phyloP scores from a whole-genome alignment of 75 land plant species.

The Chamaecyparis obtusa region DNA sequence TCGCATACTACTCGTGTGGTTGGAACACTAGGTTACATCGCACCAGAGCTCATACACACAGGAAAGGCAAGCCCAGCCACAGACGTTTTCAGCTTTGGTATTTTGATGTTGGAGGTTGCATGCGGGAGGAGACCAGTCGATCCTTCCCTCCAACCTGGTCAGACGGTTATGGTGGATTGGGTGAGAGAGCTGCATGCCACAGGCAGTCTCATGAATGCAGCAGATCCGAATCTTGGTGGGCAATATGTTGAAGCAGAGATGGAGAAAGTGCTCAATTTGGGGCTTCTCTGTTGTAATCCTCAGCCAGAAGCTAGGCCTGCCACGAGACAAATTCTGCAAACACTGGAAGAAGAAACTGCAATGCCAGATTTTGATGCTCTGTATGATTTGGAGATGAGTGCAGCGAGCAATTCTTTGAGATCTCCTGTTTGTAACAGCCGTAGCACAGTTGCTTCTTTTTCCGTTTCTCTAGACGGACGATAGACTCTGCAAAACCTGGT shows the following conservation, averaged over 20 bases:
- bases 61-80: constrained; percentile 14
- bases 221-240: constrained; percentile 12
- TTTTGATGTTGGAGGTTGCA: constrained; percentile 20
- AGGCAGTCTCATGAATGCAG: not conserved
- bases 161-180: constrained; percentile 7
- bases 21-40: constrained; percentile 15
- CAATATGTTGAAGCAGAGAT: not conserved
- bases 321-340: constrained; percentile 16
- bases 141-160: not conserved
- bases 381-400: not conserved
- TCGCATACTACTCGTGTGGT: constrained; percentile 9
- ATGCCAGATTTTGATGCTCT: constrained; percentile 9
- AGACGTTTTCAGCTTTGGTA: constrained; percentile 23
- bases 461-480: not conserved
- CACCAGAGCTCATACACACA: constrained; percentile 21
- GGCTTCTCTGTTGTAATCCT: constrained; percentile 20
- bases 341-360: constrained; percentile 20
- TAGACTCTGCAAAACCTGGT: not conserved
- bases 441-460: not conserved
- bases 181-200: constrained; percentile 16
- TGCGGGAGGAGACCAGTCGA: constrained; percentile 34
- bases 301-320: constrained; percentile 9
- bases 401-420: not conserved
- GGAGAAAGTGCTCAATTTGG: constrained; percentile 18
- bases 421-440: not conserved